A percentile compares a stretch with the other conserved stretches of the same genome.
Evolutionary conservation across 805 yeast species (phyloP).

Genomic region (Pichia cephalocereana): DNA sequence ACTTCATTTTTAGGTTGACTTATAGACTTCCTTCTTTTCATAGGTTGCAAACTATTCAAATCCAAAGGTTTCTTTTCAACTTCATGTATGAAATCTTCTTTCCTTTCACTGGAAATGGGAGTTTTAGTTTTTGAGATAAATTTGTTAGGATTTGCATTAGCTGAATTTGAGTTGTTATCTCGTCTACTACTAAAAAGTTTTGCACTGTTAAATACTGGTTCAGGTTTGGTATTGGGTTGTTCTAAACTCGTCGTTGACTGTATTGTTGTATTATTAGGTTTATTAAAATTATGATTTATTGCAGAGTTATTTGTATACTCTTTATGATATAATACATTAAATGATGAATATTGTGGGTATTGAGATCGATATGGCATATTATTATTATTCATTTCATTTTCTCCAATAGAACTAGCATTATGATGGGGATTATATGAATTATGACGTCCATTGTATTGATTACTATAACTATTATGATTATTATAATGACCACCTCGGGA

Average conservation of each 20-base stretch:
- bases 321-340: neutral
- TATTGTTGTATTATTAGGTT: neutral
- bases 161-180: neutral
- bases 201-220: neutral
- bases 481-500: neutral
- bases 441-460: conserved; percentile 1
- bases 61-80: conserved; percentile 2
- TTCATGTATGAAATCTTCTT: neutral
- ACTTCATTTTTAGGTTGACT: neutral
- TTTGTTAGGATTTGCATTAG: neutral
- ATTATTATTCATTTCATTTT: neutral
- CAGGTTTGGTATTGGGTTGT: neutral
- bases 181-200: conserved; percentile 6
- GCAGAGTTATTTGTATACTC: neutral
- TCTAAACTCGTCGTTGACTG: neutral
- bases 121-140: neutral
- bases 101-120: neutral
- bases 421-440: conserved; percentile 1
- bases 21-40: neutral
- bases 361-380: neutral
- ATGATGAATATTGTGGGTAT: neutral
- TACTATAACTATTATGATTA: neutral
- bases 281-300: neutral
- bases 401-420: neutral
- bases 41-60: conserved; percentile 5